Conservation (phyloP, 768 basidiomycete species). For the Cubamyces lactineus region DNA sequence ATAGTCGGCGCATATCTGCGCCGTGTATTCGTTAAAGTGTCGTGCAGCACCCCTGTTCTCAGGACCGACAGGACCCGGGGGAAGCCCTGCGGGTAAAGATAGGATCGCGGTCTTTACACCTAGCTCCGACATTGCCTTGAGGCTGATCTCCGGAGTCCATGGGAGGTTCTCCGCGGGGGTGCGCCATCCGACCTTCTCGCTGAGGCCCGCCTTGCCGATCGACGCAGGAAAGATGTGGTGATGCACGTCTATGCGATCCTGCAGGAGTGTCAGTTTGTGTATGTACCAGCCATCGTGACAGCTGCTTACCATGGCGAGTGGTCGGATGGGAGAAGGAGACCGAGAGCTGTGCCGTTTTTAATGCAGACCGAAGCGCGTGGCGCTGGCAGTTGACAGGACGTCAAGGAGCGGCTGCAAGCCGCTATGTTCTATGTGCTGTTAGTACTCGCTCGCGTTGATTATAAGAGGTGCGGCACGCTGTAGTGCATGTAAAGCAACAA, state of each 20-base stretch:
- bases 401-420: neutral
- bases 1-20: conserved; percentile 50
- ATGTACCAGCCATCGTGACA: neutral
- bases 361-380: too few species aligned
- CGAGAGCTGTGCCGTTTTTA: too few species aligned
- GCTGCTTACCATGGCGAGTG: neutral
- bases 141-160: conserved; percentile 61
- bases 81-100: conserved; percentile 63
- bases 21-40: conserved; percentile 50
- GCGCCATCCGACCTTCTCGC: conserved; percentile 57
- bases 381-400: neutral
- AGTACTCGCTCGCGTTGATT: neutral
- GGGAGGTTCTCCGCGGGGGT: conserved; percentile 67
- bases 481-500: too few species aligned
- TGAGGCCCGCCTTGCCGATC: conserved; percentile 48
- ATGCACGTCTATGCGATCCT: conserved; percentile 62
- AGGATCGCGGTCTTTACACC: conserved; percentile 64
- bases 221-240: conserved; percentile 71
- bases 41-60: conserved; percentile 47
- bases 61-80: conserved; percentile 40
- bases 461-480: too few species aligned
- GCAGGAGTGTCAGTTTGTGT: neutral
- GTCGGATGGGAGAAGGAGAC: too few species aligned
- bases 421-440: neutral
- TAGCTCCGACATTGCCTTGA: conserved; percentile 64